These are phyloP conservation scores for Phytophthora idaei DNA, from an alignment of 352 stramenopile genomes.

Conservation along the genomic window DNA sequence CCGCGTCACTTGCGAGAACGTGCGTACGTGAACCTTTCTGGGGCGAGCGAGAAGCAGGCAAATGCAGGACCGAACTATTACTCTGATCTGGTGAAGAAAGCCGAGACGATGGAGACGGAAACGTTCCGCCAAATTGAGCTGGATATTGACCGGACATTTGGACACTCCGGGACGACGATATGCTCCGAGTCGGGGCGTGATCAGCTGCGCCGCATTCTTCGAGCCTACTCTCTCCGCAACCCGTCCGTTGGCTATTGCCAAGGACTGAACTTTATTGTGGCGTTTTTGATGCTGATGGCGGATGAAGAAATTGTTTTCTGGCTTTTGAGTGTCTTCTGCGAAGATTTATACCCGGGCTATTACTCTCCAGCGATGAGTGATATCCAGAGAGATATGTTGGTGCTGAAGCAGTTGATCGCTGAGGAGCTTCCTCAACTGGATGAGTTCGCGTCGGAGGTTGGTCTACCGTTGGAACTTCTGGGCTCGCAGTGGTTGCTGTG, in stretches of 20 bases:
- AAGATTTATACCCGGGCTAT: constrained; percentile 90
- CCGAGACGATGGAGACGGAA: constrained; percentile 49
- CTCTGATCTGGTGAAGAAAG: constrained; percentile 46
- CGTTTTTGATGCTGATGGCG: constrained; percentile 76
- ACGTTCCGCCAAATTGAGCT: constrained; percentile 87
- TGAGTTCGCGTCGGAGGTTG: constrained; percentile 75
- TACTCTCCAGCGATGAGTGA: constrained; percentile 91
- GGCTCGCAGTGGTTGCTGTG: constrained; percentile 92
- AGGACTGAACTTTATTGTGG: constrained; percentile 91
- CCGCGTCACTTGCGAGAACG: constrained; percentile 65
- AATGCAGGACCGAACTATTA: constrained; percentile 62
- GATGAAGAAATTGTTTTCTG: constrained; percentile 92
- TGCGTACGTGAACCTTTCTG: constrained; percentile 79
- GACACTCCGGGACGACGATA: constrained; percentile 70
- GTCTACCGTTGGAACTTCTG: constrained; percentile 85
- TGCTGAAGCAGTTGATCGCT: constrained; percentile 86
- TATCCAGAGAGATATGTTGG: constrained; percentile 90
- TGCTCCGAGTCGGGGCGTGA: constrained; percentile 56
- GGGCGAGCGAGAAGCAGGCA: constrained; percentile 59
- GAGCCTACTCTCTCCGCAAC: constrained; percentile 83
- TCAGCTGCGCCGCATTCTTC: constrained; percentile 71
- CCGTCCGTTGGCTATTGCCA: constrained; percentile 87
- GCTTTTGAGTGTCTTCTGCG: constrained; percentile 86
- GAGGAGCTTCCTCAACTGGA: constrained; percentile 79
- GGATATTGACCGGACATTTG: constrained; percentile 88